Percentiles rank a stretch among this genome's conserved stretches.
Evolutionary conservation across 176 grass and related monocot genomes (phyloP).

Genomic region (Panicum miliaceum): DNA sequence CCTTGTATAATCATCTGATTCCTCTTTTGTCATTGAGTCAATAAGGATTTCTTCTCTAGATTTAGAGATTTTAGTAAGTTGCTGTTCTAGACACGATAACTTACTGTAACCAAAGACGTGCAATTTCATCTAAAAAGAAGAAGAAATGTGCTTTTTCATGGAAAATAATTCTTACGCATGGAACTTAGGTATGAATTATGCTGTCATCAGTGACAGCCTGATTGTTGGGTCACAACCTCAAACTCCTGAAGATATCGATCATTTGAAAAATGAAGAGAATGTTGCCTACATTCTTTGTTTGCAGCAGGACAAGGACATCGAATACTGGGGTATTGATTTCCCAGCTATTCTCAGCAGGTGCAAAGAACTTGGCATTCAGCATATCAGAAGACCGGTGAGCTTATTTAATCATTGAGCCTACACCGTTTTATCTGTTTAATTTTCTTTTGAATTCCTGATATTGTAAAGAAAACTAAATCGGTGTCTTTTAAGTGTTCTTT

Average conservation of each 20-base stretch:
- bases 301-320: constrained; percentile 88
- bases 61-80: no score
- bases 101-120: background rate
- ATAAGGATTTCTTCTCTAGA: no score
- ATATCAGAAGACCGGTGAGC: constrained; percentile 83
- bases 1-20: no score
- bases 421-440: background rate
- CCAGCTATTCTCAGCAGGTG: constrained; percentile 65
- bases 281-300: constrained; percentile 87
- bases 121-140: background rate
- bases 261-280: constrained; percentile 76
- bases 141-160: constrained; percentile 28
- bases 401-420: background rate
- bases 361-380: constrained; percentile 71
- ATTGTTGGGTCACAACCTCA: constrained; percentile 97
- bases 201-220: constrained; percentile 77
- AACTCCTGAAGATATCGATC: constrained; percentile 79
- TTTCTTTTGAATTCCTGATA: background rate
- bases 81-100: no score
- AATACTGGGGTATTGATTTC: constrained; percentile 91
- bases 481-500: background rate
- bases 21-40: no score
- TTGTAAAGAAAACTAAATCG: background rate
- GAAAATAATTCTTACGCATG: constrained; percentile 10
- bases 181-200: constrained; percentile 83